Base-by-base conservation (phyloP, 2,329 filamentous ascomycete species). In the Aplosporella prunicola region DNA sequence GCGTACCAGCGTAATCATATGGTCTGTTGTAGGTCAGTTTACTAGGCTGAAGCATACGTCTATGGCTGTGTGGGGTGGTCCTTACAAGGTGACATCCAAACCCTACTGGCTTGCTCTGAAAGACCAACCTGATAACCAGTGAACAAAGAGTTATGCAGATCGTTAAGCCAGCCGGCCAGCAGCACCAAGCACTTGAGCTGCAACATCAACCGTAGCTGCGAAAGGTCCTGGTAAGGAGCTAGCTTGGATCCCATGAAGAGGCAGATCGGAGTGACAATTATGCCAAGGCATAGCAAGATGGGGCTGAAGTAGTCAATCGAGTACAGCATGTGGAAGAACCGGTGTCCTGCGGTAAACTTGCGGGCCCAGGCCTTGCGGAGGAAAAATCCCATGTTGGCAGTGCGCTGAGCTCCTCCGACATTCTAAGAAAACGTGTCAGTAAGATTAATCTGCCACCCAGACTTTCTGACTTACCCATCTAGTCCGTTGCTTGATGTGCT, bases 51-150 rank as follows among this genome's bases (percentile, higher is more conserved):
- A 42, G 25, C 39, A 35, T 40, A 13, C 35, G 32, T 10, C n/a
- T n/a, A n/a, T n/a, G n/a, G n/a, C n/a, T n/a, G n/a, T n/a, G n/a
- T 67, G 47, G 68, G 72, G 9, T 75, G 60, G 1, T 72, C 70
- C 42, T 76, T 72, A 53, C 76, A 78, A 0, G 74, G 73, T 5
- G 73, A 66, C 73, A 78, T 78, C 73, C 74, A 78, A 18, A 78
- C 60, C 52, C 75, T 69, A 44, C 71, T 70, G 4, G 71, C 63
- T 2, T 66, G 64, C 25, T 71, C 71, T 37, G 73, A 64, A 52
- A 75, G 72, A 4, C 71, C 73, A 9, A 71, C 72, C 50, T 74
- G 68, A 48, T 77, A 77, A 14, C 74, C 73, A 2, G 71, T 66
- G 0, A 74, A 73, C 9, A 75, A 63, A 51, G 68, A 77, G n/a